A percentile compares a stretch with the other conserved stretches of the same genome.
These are phyloP conservation scores for Lepidium sativum DNA, from an alignment of 345 rosid species.

Conservation along the genomic window DNA sequence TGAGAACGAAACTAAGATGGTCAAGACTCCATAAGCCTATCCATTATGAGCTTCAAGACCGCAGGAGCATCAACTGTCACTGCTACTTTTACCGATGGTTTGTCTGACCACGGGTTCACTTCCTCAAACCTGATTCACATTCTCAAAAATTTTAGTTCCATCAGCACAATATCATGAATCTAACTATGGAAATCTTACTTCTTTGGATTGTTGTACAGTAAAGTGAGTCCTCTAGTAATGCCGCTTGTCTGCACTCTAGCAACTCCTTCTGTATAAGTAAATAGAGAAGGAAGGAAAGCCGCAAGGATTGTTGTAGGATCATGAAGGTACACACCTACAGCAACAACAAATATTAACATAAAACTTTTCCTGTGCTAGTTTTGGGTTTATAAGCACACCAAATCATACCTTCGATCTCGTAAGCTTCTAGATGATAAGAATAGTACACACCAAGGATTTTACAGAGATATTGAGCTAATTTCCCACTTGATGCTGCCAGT, in stretches of 20 bases:
- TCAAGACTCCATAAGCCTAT: conserved; percentile 56
- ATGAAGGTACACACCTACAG: conserved; percentile 87
- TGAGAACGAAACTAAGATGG: not conserved
- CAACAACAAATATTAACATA: not conserved
- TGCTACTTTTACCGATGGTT: conserved; percentile 78
- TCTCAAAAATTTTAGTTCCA: not conserved
- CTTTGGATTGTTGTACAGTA: conserved; percentile 59
- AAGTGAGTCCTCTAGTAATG: conserved; percentile 67
- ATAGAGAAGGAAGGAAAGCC: conserved; percentile 66
- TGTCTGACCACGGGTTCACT: conserved; percentile 54
- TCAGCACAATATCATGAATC: not conserved
- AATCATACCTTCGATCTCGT: conserved; percentile 45
- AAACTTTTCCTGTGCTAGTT: not conserved
- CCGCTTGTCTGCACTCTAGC: conserved; percentile 89
- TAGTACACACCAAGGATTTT: conserved; percentile 64
- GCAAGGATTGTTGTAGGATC: conserved; percentile 77
- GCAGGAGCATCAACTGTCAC: conserved; percentile 79
- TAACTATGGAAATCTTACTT: conserved; percentile 31
- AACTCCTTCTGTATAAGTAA: conserved; percentile 66
- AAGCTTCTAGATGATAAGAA: conserved; percentile 59
- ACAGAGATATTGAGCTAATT: conserved; percentile 63
- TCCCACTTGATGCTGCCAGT: conserved; percentile 55
- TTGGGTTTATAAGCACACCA: not conserved
- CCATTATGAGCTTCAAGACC: conserved; percentile 63
- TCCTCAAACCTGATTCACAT: conserved; percentile 50